These are phyloP conservation scores for Limnanthes douglasii DNA, from an alignment of 345 rosid genomes.

Conservation along the genomic window DNA sequence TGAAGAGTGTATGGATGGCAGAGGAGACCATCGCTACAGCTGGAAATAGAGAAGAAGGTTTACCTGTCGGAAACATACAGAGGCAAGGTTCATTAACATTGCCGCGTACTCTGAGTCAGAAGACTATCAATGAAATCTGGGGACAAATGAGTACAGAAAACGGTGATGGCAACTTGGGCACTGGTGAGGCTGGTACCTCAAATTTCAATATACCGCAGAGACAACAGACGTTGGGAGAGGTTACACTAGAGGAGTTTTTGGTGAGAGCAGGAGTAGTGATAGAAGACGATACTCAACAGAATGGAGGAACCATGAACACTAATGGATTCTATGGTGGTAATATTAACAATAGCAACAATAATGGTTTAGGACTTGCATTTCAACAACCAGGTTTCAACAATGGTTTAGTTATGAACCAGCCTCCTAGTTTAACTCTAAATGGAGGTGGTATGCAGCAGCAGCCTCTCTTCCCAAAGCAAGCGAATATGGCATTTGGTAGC, in stretches of 20 bases:
- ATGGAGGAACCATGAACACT: conserved; percentile 21
- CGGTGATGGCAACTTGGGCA: conserved; percentile 19
- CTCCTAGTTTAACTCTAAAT: conserved; percentile 20
- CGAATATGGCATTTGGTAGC: conserved; percentile 25
- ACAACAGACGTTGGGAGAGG: conserved; percentile 86
- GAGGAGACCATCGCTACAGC: conserved; percentile 36
- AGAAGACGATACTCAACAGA: conserved; percentile 42
- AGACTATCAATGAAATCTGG: conserved; percentile 94
- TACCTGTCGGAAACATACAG: conserved; percentile 35
- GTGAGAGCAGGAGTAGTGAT: conserved; percentile 76
- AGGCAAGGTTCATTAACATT: conserved; percentile 82
- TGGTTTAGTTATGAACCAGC: conserved; percentile 25
- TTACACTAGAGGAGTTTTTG: conserved; percentile 92
- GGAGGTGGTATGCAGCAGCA: conserved; percentile 22
- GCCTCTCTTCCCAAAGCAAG: conserved; percentile 46
- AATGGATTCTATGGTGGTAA: conserved; percentile 29
- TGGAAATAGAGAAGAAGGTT: conserved; percentile 18
- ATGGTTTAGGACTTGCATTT: conserved; percentile 31
- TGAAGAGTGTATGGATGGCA: conserved; percentile 70
- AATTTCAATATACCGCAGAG: conserved; percentile 38
- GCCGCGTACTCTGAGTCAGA: conserved; percentile 80
- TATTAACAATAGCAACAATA: conserved; percentile 14
- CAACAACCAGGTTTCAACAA: conserved; percentile 24
- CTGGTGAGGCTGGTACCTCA: conserved; percentile 9
- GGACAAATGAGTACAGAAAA: conserved; percentile 48